Percentiles rank a stretch among this genome's conserved stretches.
These are phyloP conservation scores for Penicillium sumatraense DNA, from an alignment of 2,329 filamentous ascomycete genomes.

Conservation along the genomic window DNA sequence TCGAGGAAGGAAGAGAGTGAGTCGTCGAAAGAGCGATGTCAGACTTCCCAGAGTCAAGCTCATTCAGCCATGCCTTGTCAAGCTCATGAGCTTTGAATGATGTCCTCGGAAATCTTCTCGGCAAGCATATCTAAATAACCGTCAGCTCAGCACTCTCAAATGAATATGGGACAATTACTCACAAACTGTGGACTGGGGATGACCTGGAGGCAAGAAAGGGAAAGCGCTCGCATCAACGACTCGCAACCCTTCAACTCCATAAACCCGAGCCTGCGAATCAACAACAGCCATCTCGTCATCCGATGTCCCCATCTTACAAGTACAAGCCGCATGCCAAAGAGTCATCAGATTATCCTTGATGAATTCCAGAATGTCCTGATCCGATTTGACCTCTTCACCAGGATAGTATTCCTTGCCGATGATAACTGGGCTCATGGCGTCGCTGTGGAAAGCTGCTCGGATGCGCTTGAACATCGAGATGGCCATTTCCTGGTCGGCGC, in stretches of 20 bases:
- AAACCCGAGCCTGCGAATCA: slow-evolving; percentile 35
- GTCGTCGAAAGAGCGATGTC: not conserved
- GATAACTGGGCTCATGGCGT: slow-evolving; percentile 33
- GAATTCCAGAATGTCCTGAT: slow-evolving; percentile 47
- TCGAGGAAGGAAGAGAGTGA: not conserved
- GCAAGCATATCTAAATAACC: slow-evolving; percentile 33
- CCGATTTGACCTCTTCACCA: slow-evolving; percentile 41
- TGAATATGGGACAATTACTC: too few species aligned
- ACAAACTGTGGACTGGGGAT: slow-evolving; percentile 39
- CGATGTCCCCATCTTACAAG: slow-evolving; percentile 35
- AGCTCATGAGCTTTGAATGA: slow-evolving; percentile 12
- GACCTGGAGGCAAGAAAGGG: slow-evolving; percentile 45
- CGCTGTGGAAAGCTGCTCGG: slow-evolving; percentile 40
- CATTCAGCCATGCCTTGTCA: not conserved
- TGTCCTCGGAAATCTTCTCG: slow-evolving; percentile 24
- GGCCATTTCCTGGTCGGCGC: slow-evolving; percentile 49
- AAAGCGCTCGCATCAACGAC: slow-evolving; percentile 43
- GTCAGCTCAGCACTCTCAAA: too few species aligned
- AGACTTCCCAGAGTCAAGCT: not conserved
- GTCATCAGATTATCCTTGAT: slow-evolving; percentile 35
- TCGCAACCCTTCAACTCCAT: slow-evolving; percentile 33
- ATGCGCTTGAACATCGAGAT: slow-evolving; percentile 50
- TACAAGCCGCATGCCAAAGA: slow-evolving; percentile 35
- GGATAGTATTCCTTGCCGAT: slow-evolving; percentile 45
- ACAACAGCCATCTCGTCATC: slow-evolving; percentile 37